Percentiles rank a stretch among this genome's conserved stretches.
Evolutionary conservation across 768 basidiomycete species (phyloP).

Genomic region (Holtermannia corniformis): DNA sequence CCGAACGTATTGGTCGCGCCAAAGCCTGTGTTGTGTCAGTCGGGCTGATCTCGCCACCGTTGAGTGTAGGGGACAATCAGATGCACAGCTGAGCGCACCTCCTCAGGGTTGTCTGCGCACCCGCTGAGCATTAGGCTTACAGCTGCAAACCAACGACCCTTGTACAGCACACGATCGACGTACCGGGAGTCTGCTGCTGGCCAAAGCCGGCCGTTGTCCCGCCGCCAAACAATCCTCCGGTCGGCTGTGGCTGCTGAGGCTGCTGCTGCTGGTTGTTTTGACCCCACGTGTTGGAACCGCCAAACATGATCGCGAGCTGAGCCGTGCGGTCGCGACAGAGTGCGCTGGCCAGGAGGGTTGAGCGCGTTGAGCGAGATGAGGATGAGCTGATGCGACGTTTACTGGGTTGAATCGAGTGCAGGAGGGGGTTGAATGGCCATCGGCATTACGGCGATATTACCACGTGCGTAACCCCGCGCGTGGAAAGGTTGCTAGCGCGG

Average conservation of each 20-base stretch:
- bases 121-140: neutral
- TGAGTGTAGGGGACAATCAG: neutral
- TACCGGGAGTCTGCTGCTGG: constrained; percentile 49
- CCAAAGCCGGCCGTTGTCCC: constrained; percentile 17
- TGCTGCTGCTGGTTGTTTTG: constrained; percentile 47
- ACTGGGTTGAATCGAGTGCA: neutral
- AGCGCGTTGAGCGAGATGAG: neutral
- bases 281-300: constrained; percentile 29
- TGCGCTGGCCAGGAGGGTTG: neutral
- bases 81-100: neutral
- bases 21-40: constrained; percentile 47
- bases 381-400: neutral
- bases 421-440: no score
- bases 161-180: neutral
- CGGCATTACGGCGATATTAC: no score
- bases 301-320: constrained; percentile 26
- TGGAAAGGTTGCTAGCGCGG: no score
- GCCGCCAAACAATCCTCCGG: constrained; percentile 19
- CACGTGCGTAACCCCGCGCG: no score
- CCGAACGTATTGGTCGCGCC: constrained; percentile 43
- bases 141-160: neutral
- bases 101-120: no score
- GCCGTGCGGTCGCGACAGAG: neutral
- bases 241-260: constrained; percentile 42
- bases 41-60: neutral